Base-by-base conservation (phyloP, 2,329 filamentous ascomycete species). In the Chrysoporthe puriensis region DNA sequence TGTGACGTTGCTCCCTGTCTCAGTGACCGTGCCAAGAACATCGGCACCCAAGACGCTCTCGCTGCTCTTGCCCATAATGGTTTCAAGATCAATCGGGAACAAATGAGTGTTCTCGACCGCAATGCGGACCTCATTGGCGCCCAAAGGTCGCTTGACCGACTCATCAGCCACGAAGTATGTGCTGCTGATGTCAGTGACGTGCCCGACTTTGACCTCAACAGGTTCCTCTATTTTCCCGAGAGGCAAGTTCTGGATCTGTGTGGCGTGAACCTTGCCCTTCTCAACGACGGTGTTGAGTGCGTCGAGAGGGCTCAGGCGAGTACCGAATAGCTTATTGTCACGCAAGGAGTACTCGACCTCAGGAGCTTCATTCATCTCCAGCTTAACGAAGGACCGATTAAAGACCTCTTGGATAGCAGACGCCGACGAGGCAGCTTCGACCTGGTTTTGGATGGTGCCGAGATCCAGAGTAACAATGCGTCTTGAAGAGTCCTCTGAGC, bases 401-500 rank as follows among this genome's bases (percentile, higher is more conserved):
- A 75, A 67, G 11, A 81, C 46, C 5, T 18, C 26, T 5, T 44
- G 42, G 3, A 65, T 62, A 1, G 64, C 64, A 32, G 56, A 48
- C 7, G 32, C 50, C 7, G 52, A 62, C 42, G n/a, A 4, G 18
- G 42, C 8, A 13, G 34, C 9, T 21, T 70, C 52, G 16, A 54
- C n/a, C 18, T 32, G 9, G 26, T 46, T 44, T 7, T 43, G 32
- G n/a, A 50, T 50, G 1, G 21, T 34, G 14, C 70, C 69, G 9
- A 85, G 48, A 62, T 85, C 83, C n/a, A 86, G 73, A 0, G 79
- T 81, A 13, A 80, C 74, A 18, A 85, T 76, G 0, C 70, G 74
- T 71, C 79, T 84, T 21, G 79, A 76, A 0, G 79, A 75, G 68
- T 85, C 80, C 59, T 86, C 85, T 0, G 84, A 86, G 59, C 82